A percentile compares a stretch with the other conserved stretches of the same genome.
Evolutionary conservation across 441 rosid genomes (phyloP).

Genomic region (Capsella rubella): DNA sequence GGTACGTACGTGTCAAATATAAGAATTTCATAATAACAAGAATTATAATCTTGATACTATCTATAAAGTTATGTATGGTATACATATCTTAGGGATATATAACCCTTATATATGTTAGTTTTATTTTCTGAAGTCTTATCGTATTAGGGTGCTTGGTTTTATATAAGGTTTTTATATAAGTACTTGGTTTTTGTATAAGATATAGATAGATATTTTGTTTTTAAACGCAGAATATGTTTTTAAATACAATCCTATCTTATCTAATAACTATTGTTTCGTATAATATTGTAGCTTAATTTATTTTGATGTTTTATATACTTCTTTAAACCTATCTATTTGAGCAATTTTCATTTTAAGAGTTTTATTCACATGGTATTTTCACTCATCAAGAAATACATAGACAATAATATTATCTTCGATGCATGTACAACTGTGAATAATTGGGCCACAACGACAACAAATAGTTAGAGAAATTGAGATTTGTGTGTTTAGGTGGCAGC

Average conservation of each 20-base stretch:
- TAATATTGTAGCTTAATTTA: too few species aligned
- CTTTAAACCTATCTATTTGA: not conserved
- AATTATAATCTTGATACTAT: conserved; percentile 17
- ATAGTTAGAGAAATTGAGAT: conserved; percentile 8
- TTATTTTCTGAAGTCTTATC: not conserved
- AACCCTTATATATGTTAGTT: not conserved
- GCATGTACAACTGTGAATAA: conserved; percentile 26
- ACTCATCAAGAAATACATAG: too few species aligned
- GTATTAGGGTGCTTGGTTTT: not conserved
- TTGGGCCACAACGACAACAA: conserved; percentile 11
- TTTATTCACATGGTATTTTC: too few species aligned
- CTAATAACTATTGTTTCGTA: not conserved
- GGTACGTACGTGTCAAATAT: conserved; percentile 29
- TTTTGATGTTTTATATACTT: not conserved
- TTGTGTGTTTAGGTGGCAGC: conserved; percentile 37
- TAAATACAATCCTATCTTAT: not conserved
- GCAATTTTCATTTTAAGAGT: not conserved
- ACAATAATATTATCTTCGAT: not conserved
- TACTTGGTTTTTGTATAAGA: not conserved
- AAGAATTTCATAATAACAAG: conserved; percentile 18
- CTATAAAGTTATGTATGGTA: not conserved
- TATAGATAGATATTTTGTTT: not conserved
- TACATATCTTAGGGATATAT: conserved; percentile 7
- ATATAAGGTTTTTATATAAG: too few species aligned
- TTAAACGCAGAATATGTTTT: not conserved